Base-by-base conservation (phyloP, 768 basidiomycete species). In the Myochromella boudieri region DNA sequence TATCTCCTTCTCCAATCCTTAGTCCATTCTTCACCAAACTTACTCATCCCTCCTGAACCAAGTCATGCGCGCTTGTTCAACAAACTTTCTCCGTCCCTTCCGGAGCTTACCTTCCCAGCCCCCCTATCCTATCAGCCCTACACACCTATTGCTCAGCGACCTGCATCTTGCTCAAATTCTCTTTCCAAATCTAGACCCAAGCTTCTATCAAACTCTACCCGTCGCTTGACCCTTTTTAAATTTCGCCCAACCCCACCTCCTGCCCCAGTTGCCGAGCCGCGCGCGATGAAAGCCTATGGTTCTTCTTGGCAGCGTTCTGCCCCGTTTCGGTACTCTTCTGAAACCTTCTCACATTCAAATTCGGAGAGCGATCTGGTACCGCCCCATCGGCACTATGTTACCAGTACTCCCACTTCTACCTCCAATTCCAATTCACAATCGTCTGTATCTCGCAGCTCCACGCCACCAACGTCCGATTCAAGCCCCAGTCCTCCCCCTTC, bases 1-100 rank as follows among this genome's bases (percentile, higher is more conserved):
- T 82, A 89, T 17, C 76, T 91, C 14, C 69, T 88, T 14, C 67
- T 91, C 3, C 89, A 91, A 54, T 79, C 86, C 1, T 66, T 89
- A 33, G 80, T 83, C 0, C 82, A 91, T 57, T 82, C 83, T 48
- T 81, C 82, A 0, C 42, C 32, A 8, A 59, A 65, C 17, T 56
- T 71, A 5, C 71, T 79, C 11, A 58, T 78, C 5, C 72, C 73
- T 8, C 58, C 68, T 11, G 81, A 82, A 45, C 65, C 65, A 11
- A 12, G 24, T 3, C 49, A 47, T 47, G 24, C 22, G 8, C 21
- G 18, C 12, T 11, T 51, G 8, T 76, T 78, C 39, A 73, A 77
- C 44, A 61, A 59, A 40, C 58, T 51, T 32, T 62, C 71, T 4
- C 63, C 67, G 21, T 59, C 64, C 15, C 54, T 74, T 14, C 71